Base-by-base conservation (phyloP, 345 rosid genomes). In the Salix caprea region DNA sequence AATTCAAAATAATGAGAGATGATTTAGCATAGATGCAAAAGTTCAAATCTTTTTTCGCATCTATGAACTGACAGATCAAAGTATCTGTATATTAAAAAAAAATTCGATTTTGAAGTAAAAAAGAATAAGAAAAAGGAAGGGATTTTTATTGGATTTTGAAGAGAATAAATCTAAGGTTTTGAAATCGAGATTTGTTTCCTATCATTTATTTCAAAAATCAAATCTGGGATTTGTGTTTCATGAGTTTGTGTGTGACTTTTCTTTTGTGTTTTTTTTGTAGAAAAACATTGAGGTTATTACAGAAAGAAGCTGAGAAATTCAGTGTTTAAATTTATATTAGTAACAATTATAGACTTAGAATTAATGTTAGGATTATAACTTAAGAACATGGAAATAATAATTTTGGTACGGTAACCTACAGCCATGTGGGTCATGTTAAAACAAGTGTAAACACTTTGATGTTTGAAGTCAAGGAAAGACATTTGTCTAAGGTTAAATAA, bases 131-230 rank as follows among this genome's bases (percentile, higher is more conserved):
- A 13, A 30, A 32, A 8, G 26, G 46, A 12, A 36, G 50, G 44
- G 48, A 64, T 42, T 44, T 26, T 19, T 68, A 73, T 12, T 21
- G 75, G 65, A 75, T 66, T 46, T 39, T 58, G 56, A 76, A 66
- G 21, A 66, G 75, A 70, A 71, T 65, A 80, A 75, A 80, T 64
- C 75, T 71, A 75, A 74, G 74, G 58, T 80, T 72, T 72, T 67
- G 77, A 71, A 71, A 71, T 30, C 42, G 71, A 68, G 60, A 68
- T 52, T 70, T 14, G 21, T 4, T 64, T 40, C 18, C 18, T 65
- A 3, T 34, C 1, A 2, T n/a, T 42, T 14, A 24, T 44, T 58
- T 32, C 24, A 67, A 40, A 40, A 16, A 48, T 74, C 46, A 39
- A 77, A 73, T 56, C 73, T 32, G 72, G 69, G 56, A 54, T 50